Percentiles rank a stretch among this genome's conserved stretches.
These are phyloP conservation scores for Perkinsus marinus DNA, from an alignment of 169 alveolate species.

Conservation along the genomic window DNA sequence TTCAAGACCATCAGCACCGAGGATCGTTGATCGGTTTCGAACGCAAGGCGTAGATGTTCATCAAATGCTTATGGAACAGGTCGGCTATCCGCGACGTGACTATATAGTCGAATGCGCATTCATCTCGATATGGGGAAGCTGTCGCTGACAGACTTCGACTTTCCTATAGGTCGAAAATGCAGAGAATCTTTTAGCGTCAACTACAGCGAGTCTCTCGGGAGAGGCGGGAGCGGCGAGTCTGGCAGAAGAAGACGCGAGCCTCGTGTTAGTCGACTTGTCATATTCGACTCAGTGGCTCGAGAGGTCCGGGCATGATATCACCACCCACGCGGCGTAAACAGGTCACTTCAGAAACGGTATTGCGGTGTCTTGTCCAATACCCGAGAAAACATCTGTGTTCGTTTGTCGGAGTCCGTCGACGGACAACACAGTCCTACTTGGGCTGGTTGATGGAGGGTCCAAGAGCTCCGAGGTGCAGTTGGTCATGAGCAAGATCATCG, in stretches of 20 bases:
- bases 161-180: background rate
- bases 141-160: too few relatives aligned
- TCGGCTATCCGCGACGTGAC: too few relatives aligned
- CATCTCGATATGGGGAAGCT: too few relatives aligned
- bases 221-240: background rate
- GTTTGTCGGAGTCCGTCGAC: background rate
- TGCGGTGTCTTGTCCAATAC: background rate
- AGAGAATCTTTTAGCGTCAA: background rate
- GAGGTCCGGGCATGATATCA: background rate
- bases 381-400: background rate
- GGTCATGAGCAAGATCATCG: background rate
- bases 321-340: too few relatives aligned
- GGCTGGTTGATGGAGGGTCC: background rate
- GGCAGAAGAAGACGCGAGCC: background rate
- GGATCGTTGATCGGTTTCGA: background rate
- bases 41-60: background rate
- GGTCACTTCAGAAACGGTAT: background rate
- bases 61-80: background rate
- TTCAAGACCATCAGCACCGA: background rate
- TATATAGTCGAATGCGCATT: too few relatives aligned
- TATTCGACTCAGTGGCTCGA: background rate
- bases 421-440: background rate
- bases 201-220: background rate
- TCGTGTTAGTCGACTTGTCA: background rate
- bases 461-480: background rate